Base-by-base conservation (phyloP, 805 yeast species). In the Millerozyma acaciae region DNA sequence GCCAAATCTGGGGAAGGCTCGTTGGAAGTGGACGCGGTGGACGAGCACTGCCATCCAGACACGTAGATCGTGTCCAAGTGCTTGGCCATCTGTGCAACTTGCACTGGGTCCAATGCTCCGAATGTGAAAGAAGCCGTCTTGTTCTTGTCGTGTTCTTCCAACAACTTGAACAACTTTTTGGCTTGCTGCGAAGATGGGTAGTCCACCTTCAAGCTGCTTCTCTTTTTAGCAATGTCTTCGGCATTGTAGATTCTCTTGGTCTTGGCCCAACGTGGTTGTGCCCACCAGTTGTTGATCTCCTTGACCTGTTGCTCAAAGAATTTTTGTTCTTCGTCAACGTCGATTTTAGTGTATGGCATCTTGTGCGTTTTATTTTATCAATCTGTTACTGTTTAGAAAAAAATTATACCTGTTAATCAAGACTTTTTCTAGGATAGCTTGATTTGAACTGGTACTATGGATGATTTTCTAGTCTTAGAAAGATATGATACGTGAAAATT, bases 1-100 rank as follows among this genome's bases (percentile, higher is more conserved):
- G 98, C 98, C 55, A 90, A 76, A 71, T 90, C 98, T 37, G 97
- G 97, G 26, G 95, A 86, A 21, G 97, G 98, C 69, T 90, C 97
- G 60, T 90, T 90, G 25, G 96, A 85, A 26, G 96, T 85, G 12
- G 97, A 88, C 34, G 97, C 97, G 34, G 97, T 90, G 15, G 97
- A 88, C 30, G 96, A 88, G 62, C 95, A 89, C 71, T 90, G 98
- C 98, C 98, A 90, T 34, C 98, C 98, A 26, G 95, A 84, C 44
- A 90, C 94, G 62, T 90, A 90, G 49, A 90, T 76, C 8, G 95
- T 76, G 64, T 89, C 97, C 53, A 90, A 73, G 65, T 86, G 87
- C 63, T 85, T 86, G 50, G 96, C 95, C 97, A 90, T 90, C 67
- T 90, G 97, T 40, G 96, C 71, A 45, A 88, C 87, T 58, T 90